Conservation (phyloP, 257 asterid genomes). For the Fraxinus anomala region DNA sequence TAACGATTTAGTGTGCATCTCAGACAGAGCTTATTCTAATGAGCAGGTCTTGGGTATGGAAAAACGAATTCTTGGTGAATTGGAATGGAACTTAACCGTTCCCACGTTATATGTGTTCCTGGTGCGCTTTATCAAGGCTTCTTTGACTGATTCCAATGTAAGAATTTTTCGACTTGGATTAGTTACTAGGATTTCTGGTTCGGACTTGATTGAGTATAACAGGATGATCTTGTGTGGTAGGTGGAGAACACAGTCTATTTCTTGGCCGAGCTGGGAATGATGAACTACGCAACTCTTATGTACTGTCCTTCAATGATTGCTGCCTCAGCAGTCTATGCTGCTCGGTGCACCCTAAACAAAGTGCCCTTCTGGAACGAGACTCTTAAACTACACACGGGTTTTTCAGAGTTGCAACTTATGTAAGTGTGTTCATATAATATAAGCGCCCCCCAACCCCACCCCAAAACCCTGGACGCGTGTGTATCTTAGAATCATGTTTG, state of each 20-base stretch:
- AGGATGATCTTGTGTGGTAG: slow-evolving; percentile 24
- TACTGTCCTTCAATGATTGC: slow-evolving; percentile 86
- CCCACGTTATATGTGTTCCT: slow-evolving; percentile 96
- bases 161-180: slow-evolving; percentile 1
- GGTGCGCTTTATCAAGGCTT: slow-evolving; percentile 76
- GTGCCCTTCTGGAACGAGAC: slow-evolving; percentile 73
- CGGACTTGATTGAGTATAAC: neutral
- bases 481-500: neutral
- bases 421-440: slow-evolving; percentile 27
- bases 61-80: slow-evolving; percentile 64
- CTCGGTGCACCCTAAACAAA: slow-evolving; percentile 56
- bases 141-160: slow-evolving; percentile 55
- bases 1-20: slow-evolving; percentile 63
- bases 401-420: slow-evolving; percentile 62
- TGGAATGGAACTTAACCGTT: slow-evolving; percentile 81
- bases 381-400: slow-evolving; percentile 73
- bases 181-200: neutral
- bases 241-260: slow-evolving; percentile 67
- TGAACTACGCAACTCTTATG: slow-evolving; percentile 62
- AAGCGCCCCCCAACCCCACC: neutral
- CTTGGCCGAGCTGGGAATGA: slow-evolving; percentile 80
- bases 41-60: slow-evolving; percentile 70
- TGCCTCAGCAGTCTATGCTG: slow-evolving; percentile 89
- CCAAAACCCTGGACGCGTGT: no score
- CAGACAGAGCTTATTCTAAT: slow-evolving; percentile 61